Conservation (phyloP, 805 yeast species). For the Pichia ethanolica region DNA sequence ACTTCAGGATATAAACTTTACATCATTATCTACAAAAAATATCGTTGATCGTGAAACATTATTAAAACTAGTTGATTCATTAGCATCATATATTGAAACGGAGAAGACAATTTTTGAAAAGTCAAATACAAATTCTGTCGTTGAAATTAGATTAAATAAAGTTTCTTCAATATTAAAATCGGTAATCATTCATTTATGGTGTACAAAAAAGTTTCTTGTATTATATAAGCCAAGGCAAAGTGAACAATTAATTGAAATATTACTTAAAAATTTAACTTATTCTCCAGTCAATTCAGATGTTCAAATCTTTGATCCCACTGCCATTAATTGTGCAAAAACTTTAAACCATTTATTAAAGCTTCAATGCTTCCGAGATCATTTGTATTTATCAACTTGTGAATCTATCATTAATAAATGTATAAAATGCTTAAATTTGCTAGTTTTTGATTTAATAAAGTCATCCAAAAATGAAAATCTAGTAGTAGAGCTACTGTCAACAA, state of each 20-base stretch:
- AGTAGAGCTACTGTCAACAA: conserved; percentile 15
- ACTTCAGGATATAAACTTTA: conserved; percentile 27
- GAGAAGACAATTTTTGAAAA: conserved; percentile 19
- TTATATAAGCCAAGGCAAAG: conserved; percentile 23
- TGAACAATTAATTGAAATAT: conserved; percentile 16
- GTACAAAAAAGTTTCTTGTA: conserved; percentile 9
- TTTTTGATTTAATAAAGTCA: neutral
- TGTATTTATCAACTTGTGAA: conserved; percentile 14
- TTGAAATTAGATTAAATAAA: conserved; percentile 19
- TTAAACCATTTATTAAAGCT: conserved; percentile 21
- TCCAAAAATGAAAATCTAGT: conserved; percentile 17
- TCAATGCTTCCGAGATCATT: conserved; percentile 23
- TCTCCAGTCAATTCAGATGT: conserved; percentile 1
- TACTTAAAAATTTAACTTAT: conserved; percentile 15
- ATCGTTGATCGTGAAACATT: conserved; percentile 12
- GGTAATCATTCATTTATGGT: conserved; percentile 12
- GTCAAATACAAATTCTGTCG: conserved; percentile 15
- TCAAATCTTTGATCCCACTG: conserved; percentile 23
- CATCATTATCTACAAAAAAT: conserved; percentile 17
- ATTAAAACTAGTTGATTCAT: conserved; percentile 13
- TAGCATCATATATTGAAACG: conserved; percentile 15
- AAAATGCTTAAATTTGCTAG: conserved; percentile 13
- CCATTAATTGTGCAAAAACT: conserved; percentile 23
- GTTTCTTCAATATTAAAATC: conserved; percentile 17
- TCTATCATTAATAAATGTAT: conserved; percentile 12